These are phyloP conservation scores for Phytophthora fragariaefolia DNA, from an alignment of 352 stramenopile species.

Conservation along the genomic window DNA sequence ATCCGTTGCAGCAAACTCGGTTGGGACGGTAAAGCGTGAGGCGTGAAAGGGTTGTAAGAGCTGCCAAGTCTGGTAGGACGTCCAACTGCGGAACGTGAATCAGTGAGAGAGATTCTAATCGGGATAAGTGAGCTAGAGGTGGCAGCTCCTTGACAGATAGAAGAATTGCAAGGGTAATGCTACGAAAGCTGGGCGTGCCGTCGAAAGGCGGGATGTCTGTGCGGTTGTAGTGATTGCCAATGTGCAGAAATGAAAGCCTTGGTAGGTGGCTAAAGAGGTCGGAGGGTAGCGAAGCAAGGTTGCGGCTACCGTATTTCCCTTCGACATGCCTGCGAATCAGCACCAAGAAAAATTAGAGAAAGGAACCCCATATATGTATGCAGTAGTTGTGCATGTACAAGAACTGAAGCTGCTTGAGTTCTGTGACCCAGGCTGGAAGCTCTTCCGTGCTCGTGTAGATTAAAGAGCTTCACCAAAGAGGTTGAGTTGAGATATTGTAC, in stretches of 20 bases:
- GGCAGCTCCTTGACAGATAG: constrained; percentile 20
- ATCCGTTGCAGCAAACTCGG: constrained; percentile 26
- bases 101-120: constrained; percentile 13
- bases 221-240: constrained; percentile 25
- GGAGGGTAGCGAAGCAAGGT: constrained; percentile 10
- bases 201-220: constrained; percentile 8
- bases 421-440: constrained; percentile 11
- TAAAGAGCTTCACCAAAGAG: constrained; percentile 8
- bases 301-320: constrained; percentile 22
- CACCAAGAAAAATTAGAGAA: not conserved
- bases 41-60: constrained; percentile 5
- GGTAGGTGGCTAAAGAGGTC: constrained; percentile 25
- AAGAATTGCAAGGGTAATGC: constrained; percentile 18
- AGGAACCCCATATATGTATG: not conserved
- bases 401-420: constrained; percentile 22
- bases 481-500: too few relatives aligned
- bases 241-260: constrained; percentile 21
- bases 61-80: constrained; percentile 9
- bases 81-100: constrained; percentile 7
- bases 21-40: constrained; percentile 20
- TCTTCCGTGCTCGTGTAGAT: constrained; percentile 32
- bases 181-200: constrained; percentile 16
- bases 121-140: constrained; percentile 10
- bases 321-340: constrained; percentile 18
- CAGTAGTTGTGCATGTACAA: constrained; percentile 9